Percentiles rank a stretch among this genome's conserved stretches.
Evolutionary conservation across 78 protist genomes (phyloP).

Genomic region (Acrasis kona): DNA sequence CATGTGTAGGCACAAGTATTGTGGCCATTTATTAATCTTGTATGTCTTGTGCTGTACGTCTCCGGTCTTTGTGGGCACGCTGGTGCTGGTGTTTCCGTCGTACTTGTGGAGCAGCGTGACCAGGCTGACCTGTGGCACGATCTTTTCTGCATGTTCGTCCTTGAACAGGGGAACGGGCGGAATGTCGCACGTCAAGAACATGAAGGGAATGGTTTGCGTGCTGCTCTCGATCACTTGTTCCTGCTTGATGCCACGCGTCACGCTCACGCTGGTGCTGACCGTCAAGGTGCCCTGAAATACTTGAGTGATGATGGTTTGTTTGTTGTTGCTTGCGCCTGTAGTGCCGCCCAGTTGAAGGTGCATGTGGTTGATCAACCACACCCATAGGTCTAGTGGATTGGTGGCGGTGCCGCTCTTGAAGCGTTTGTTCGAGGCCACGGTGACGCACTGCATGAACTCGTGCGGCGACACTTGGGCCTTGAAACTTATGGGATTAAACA

Average conservation of each 20-base stretch:
- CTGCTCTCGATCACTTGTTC: background rate
- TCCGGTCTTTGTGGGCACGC: background rate
- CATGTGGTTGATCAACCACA: conserved; percentile 64
- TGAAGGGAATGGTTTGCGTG: background rate
- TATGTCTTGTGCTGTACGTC: conserved; percentile 42
- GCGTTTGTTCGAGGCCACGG: conserved; percentile 2
- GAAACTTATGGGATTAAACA: conserved; percentile 80
- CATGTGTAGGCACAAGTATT: conserved; percentile 66
- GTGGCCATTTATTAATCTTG: conserved; percentile 53
- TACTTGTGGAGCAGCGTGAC: conserved; percentile 53
- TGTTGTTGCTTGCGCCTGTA: background rate
- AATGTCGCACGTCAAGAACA: conserved; percentile 69
- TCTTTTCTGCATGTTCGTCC: conserved; percentile 56
- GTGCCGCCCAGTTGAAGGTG: background rate
- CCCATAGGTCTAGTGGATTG: conserved; percentile 70
- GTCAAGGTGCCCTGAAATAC: conserved; percentile 53
- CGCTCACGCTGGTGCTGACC: conserved; percentile 7
- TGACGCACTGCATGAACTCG: conserved; percentile 29
- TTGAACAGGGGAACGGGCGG: conserved; percentile 84
- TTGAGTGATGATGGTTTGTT: conserved; percentile 26
- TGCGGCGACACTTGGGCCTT: conserved; percentile 82
- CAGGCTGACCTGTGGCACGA: conserved; percentile 73
- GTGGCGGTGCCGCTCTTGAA: conserved; percentile 44
- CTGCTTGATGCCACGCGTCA: background rate
- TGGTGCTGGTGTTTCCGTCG: conserved; percentile 42